phyloP scores from a whole-genome alignment of 441 rosid genomes.

The Brassica hybrid region DNA sequence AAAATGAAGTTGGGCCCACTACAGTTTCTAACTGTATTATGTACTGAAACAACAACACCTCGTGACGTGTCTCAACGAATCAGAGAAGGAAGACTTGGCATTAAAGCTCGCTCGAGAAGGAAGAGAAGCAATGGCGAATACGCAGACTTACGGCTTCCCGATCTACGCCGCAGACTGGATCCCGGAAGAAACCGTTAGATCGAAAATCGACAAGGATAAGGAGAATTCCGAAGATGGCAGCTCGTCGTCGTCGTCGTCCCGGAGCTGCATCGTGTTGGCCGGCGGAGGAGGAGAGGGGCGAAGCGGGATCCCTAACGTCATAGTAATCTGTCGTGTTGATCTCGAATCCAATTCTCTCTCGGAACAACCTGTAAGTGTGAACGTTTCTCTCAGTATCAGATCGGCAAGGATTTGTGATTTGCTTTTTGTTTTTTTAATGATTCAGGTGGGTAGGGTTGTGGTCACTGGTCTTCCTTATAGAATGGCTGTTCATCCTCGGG shows the following conservation, averaged over 20 bases:
- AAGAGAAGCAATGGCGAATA: constrained; percentile 37
- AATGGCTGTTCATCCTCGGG: constrained; percentile 75
- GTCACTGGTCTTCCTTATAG: constrained; percentile 81
- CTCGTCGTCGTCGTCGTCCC: constrained; percentile 14
- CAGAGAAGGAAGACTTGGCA: not conserved
- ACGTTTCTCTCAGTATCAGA: not conserved
- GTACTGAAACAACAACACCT: too few relatives aligned
- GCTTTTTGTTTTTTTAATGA: not conserved
- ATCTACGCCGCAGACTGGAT: constrained; percentile 78
- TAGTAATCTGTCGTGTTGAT: constrained; percentile 62
- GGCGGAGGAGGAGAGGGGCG: constrained; percentile 95
- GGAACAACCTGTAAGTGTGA: constrained; percentile 64
- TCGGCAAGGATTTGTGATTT: constrained; percentile 2
- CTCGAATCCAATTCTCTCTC: constrained; percentile 64
- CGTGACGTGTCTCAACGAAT: too few relatives aligned
- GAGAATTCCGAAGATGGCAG: constrained; percentile 36
- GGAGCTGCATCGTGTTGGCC: constrained; percentile 58
- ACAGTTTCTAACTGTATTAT: too few relatives aligned
- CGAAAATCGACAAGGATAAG: constrained; percentile 40
- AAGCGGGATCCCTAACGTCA: constrained; percentile 78
- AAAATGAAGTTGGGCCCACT: too few relatives aligned
- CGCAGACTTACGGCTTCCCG: constrained; percentile 86
- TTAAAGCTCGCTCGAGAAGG: constrained; percentile 6
- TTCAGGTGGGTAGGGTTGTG: constrained; percentile 57
- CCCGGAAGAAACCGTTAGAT: constrained; percentile 51